Evolutionary conservation across 805 yeast species (phyloP), one percentile per base, ranked within the genome.

Genomic region (Ascoidea rubescens): DNA sequence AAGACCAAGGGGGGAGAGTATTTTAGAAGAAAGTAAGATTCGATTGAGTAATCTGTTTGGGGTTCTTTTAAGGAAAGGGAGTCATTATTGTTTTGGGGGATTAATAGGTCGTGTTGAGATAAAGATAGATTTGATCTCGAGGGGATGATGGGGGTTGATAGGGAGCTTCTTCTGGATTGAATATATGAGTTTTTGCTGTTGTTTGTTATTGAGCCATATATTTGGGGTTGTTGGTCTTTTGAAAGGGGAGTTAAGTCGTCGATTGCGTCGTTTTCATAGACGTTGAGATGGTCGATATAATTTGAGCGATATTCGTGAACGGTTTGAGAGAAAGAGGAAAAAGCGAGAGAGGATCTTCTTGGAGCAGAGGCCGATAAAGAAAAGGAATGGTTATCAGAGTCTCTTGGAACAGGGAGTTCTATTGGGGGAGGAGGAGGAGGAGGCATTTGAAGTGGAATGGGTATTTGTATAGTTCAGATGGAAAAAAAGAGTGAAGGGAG

Each of bases 1-100:
- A 81, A 67, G 17, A 82, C 71, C 58, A 84, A 65, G 0, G 91
- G 91, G 7, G 72, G 54, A 0, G 82, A 75, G 53, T 71, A 74
- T 45, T 61, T 58, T 21, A 67, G 42, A 50, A 78, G 60, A 12
- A 67, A 69, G 49, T 59, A 62, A 8, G 69, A 55, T 62, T 77
- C 82, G 33, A 67, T 67, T 4, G 14, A 37, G 14, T 10, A 10
- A 37, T 37, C 14, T 54, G 82, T 78, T 42, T 68, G 69, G 1
- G 78, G 75, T 53, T 74, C 79, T 28, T 66, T 69, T 6, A 59
- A 55, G 28, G 28, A 21, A 50, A 64, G 57, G 45, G 55, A 60
- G 54, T 54, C 46, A 43, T 52, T 49, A 48, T 8, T 8, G 14
- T 37, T 14, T 37, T 37, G 43, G 14, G 43, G 14, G 28, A 21